Base-by-base conservation (phyloP, 176 grass and related monocot genomes). In the Cenchrus americanus region DNA sequence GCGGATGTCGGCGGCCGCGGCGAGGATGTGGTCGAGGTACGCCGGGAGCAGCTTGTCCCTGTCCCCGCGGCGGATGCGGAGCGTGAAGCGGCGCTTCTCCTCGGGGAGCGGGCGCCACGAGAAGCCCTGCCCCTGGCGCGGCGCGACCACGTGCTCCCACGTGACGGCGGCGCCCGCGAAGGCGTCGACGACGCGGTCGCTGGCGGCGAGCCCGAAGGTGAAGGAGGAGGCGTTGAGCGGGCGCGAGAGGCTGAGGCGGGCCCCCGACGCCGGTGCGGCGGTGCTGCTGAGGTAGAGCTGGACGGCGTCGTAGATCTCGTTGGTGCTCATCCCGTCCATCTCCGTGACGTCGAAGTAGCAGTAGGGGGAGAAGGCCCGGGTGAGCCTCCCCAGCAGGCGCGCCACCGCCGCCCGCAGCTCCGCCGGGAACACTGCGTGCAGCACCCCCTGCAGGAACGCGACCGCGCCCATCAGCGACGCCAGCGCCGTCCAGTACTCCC, bases 321-420 rank as follows among this genome's bases (percentile, higher is more conserved):
- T 97, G 71, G 80, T 94, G 95, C 90, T 90, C 46, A 97, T 91
- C 21, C 95, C 95, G n/a, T 94, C 95, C 60, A 74, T 97, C 83
- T 97, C 95, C 18, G 88, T 93, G 4, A 97, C 90, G 84, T 97
- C 95, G 79, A 97, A 97, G 82, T 97, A 97, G 86, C 87, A 85
- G 71, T 94, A 97, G 1, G 95, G 86, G 4, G 95, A 94, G 71
- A 97, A 76, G 71, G 77, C 71, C 0, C 75, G 82, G 19, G 83
- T 88, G 9, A 84, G 21, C 11, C 92, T 17, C 9, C 61, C 81
- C 24, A 97, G 53, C 76, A 97, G 70, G 21, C 86, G 71, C 11
- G 85, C 84, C 71, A 85, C 75, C 50, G 72, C 95, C 59, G 88
- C 78, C 0, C 95, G 81, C 19, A 94, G 69, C 89, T 97, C 92